Evolutionary conservation across 345 rosid species (phyloP), one percentile per base, ranked within the genome.

Genomic region (Eucalyptus curtisii): DNA sequence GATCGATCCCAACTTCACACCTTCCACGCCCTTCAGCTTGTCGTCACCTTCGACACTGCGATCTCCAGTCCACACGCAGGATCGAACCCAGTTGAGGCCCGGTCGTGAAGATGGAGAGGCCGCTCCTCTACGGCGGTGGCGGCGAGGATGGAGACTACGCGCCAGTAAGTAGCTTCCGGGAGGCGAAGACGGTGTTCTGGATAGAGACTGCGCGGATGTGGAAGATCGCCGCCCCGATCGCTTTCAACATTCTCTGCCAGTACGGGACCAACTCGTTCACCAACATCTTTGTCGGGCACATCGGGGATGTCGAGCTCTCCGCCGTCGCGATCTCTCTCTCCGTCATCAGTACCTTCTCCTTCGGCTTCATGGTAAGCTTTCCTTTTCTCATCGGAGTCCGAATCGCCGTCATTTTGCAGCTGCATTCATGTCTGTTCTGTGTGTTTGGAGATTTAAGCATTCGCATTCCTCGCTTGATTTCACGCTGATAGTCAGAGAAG

Each of bases 271-370:
- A 89, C 89, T 93, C 96, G 31, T 50, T 92, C 86, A 93, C 97
- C 55, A 93, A 64, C 79, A 95, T 95, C 33, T 95, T 95, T 45
- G 97, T 90, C 3, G 97, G 98, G 6, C 98, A 96, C 49, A 90
- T 96, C 81, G 96, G 97, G 8, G 95, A 91, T 15, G 13, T 94
- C 37, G 93, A 95, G 91, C 98, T 96, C 91, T 93, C 97, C 37
- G 96, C 95, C 31, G 95, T 95, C 33, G 89, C 97, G 11, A 93
- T 96, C 86, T 91, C 96, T 44, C 94, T 94, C 86, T 93, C 96
- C 37, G 98, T 95, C 86, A 91, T 95, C n/a, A 95, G 95, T 27
- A 92, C 95, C 64, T 96, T 95, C 94, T 92, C 97, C 88, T 96
- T 95, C 88, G 97, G 98, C 37, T 95, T 96, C 93, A 68, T 95